Percentiles rank a stretch among this genome's conserved stretches.
Evolutionary conservation across 2,329 filamentous ascomycete genomes (phyloP).

Genomic region (Calonectria pseudoreteaudii): DNA sequence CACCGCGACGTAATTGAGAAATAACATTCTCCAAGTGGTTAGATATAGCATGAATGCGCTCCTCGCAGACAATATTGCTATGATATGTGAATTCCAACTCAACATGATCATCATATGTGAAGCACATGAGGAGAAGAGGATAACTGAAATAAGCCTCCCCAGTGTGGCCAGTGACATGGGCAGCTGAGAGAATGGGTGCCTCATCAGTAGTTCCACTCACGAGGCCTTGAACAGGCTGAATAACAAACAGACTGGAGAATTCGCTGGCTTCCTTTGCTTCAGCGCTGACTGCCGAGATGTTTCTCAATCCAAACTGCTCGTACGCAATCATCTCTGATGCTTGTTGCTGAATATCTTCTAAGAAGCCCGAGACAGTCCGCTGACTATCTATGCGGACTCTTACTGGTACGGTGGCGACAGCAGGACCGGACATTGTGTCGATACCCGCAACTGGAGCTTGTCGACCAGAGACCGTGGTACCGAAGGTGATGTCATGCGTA

Average conservation of each 20-base stretch:
- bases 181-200: background rate
- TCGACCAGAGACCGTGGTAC: constrained; percentile 10
- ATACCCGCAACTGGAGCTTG: constrained; percentile 4
- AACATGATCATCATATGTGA: constrained; percentile 1
- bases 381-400: background rate
- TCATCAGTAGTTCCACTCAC: background rate
- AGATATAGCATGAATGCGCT: background rate
- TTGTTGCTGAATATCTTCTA: background rate
- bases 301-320: background rate
- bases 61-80: background rate
- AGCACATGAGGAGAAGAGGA: background rate
- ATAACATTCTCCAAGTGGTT: background rate
- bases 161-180: background rate
- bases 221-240: background rate
- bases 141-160: constrained; percentile 2
- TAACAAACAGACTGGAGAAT: background rate
- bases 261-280: background rate
- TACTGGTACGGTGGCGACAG: background rate
- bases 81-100: constrained; percentile 4
- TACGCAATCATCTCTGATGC: background rate
- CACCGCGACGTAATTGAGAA: background rate
- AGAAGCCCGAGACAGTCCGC: background rate
- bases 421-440: constrained; percentile 1
- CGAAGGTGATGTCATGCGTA: constrained; percentile 8
- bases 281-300: background rate